Percentiles rank a stretch among this genome's conserved stretches.
Conservation (phyloP, 208 protist genomes). For the Blechomonas ayalai region DNA sequence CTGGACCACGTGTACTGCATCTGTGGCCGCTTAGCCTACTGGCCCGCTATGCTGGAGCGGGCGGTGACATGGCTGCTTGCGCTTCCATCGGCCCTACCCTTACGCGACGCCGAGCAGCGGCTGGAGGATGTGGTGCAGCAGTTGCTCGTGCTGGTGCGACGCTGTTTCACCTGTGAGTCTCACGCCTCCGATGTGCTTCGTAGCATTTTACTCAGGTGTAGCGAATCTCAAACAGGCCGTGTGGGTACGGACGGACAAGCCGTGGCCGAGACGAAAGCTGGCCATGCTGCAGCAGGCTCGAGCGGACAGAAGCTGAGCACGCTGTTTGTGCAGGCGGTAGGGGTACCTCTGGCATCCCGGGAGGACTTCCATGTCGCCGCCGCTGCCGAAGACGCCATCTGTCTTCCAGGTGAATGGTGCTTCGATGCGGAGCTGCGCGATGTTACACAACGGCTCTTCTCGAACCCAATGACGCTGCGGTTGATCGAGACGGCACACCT, state of each 20-base stretch:
- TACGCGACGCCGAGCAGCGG: constrained; percentile 6
- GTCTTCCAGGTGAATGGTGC: constrained; percentile 1
- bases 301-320: no score
- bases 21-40: constrained; percentile 62
- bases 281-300: no score
- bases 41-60: constrained; percentile 41
- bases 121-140: background rate
- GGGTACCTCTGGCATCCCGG: constrained; percentile 7
- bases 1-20: constrained; percentile 21
- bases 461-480: constrained; percentile 4
- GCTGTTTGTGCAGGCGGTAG: constrained; percentile 11
- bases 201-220: no score
- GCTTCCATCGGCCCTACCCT: constrained; percentile 1
- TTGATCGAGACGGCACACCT: background rate
- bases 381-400: background rate
- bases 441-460: constrained; percentile 6
- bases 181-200: constrained; percentile 13
- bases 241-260: no score
- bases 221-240: no score
- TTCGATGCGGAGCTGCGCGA: constrained; percentile 15
- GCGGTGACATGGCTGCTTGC: constrained; percentile 19
- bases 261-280: no score
- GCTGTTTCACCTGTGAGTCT: constrained; percentile 13
- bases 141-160: constrained; percentile 14
- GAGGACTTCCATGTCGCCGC: background rate